A percentile compares a stretch with the other conserved stretches of the same genome.
phyloP scores from a whole-genome alignment of 805 yeast species.

The Saturnispora serradocipensis region DNA sequence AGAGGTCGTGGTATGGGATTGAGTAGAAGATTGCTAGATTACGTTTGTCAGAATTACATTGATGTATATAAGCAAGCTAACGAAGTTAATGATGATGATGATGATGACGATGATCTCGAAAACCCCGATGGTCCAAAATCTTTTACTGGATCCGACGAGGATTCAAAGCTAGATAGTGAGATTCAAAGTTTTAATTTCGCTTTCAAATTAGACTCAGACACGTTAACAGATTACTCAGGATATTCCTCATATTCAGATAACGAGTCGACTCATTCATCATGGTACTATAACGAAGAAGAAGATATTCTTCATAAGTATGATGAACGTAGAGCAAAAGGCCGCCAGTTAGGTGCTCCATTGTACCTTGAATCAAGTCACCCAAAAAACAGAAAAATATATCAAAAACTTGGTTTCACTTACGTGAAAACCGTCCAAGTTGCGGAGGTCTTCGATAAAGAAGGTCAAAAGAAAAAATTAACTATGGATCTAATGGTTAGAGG shows the following conservation, averaged over 20 bases:
- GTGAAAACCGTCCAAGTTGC: constrained; percentile 29
- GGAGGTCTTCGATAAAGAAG: constrained; percentile 22
- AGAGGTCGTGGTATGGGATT: constrained; percentile 51
- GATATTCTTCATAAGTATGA: constrained; percentile 28
- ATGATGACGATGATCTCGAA: constrained; percentile 11
- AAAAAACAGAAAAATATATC: constrained; percentile 42
- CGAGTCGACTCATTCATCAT: constrained; percentile 28
- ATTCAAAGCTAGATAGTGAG: constrained; percentile 26
- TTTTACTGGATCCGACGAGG: constrained; percentile 14
- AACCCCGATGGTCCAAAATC: constrained; percentile 2
- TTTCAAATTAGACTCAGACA: constrained; percentile 27
- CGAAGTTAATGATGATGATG: constrained; percentile 1
- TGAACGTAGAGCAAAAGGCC: constrained; percentile 22
- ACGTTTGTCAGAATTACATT: constrained; percentile 12
- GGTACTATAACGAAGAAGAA: constrained; percentile 29
- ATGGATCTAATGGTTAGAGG: constrained; percentile 34
- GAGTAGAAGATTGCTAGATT: constrained; percentile 38
- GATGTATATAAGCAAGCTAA: constrained; percentile 4
- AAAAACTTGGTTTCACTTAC: constrained; percentile 42
- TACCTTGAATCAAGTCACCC: constrained; percentile 53
- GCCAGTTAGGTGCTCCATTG: constrained; percentile 27
- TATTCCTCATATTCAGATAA: constrained; percentile 26
- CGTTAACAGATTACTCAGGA: constrained; percentile 28
- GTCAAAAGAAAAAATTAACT: constrained; percentile 20
- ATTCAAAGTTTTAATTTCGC: constrained; percentile 27